A percentile compares a stretch with the other conserved stretches of the same genome.
phyloP scores from a whole-genome alignment of 2,329 filamentous ascomycete genomes.

The Cladosporium sp. region DNA sequence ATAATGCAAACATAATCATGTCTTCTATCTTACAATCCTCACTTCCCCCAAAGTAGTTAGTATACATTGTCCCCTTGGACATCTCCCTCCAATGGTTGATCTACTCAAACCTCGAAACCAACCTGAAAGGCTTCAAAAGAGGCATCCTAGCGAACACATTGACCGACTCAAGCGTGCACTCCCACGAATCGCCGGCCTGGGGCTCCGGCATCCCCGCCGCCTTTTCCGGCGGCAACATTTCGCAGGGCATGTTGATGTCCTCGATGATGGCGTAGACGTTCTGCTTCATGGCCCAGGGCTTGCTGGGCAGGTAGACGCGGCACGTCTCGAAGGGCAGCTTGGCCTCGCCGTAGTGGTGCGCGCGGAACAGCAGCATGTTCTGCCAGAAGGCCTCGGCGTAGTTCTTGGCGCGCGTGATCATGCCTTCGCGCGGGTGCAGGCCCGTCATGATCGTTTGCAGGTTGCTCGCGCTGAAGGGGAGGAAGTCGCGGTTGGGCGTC shows the following conservation, averaged over 20 bases:
- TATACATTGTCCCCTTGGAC: no score
- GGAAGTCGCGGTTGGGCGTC: conserved; percentile 25
- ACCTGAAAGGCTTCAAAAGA: conserved; percentile 34
- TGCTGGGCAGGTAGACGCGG: conserved; percentile 27
- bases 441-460: conserved; percentile 48
- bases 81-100: no score
- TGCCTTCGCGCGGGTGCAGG: conserved; percentile 40
- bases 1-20: no score
- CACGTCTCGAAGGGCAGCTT: conserved; percentile 46
- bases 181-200: conserved; percentile 44
- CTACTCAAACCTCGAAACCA: conserved; percentile 25
- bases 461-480: conserved; percentile 48
- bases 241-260: conserved; percentile 20
- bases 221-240: conserved; percentile 19
- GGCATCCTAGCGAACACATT: conserved; percentile 33
- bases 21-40: no score
- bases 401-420: conserved; percentile 37
- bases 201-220: conserved; percentile 15
- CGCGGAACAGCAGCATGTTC: conserved; percentile 53
- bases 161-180: conserved; percentile 36
- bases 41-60: no score
- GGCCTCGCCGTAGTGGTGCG: conserved; percentile 52
- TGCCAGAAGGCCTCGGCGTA: conserved; percentile 46
- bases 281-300: background rate
- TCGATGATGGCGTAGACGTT: conserved; percentile 14